Evolutionary conservation across 495 filamentous ascomycete genomes (phyloP).

Genomic region (Glarea lozoyensis): DNA sequence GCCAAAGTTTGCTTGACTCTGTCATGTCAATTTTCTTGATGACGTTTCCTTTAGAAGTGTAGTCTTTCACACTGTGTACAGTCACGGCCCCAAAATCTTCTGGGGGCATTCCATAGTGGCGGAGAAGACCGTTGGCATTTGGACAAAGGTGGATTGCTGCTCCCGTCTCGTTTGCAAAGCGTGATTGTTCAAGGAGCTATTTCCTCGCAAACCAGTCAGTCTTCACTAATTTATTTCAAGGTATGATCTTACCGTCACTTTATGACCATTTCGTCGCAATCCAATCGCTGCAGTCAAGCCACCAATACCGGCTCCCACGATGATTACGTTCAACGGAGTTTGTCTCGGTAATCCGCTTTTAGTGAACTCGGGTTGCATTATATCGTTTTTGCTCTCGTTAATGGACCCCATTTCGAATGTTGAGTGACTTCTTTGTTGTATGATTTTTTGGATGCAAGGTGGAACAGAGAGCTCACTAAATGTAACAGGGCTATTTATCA

Average conservation of each 20-base stretch:
- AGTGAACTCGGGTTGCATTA: no score
- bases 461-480: no score
- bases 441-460: no score
- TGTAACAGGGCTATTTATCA: no score
- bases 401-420: no score
- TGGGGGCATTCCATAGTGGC: constrained; percentile 29
- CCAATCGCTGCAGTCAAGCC: constrained; percentile 45
- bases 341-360: no score
- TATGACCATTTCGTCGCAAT: constrained; percentile 43
- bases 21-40: constrained; percentile 23
- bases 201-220: no score
- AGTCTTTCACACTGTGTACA: constrained; percentile 29
- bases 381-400: no score
- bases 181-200: constrained; percentile 46
- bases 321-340: constrained; percentile 27
- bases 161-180: constrained; percentile 39
- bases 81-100: constrained; percentile 23
- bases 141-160: constrained; percentile 45
- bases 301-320: constrained; percentile 50
- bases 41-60: not conserved
- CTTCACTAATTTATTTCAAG: no score
- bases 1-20: constrained; percentile 31
- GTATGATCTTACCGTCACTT: constrained; percentile 40
- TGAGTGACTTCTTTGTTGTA: no score
- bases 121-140: constrained; percentile 40